Base-by-base conservation (phyloP, 2,329 filamentous ascomycete genomes). In the Penicillium rolfsii region DNA sequence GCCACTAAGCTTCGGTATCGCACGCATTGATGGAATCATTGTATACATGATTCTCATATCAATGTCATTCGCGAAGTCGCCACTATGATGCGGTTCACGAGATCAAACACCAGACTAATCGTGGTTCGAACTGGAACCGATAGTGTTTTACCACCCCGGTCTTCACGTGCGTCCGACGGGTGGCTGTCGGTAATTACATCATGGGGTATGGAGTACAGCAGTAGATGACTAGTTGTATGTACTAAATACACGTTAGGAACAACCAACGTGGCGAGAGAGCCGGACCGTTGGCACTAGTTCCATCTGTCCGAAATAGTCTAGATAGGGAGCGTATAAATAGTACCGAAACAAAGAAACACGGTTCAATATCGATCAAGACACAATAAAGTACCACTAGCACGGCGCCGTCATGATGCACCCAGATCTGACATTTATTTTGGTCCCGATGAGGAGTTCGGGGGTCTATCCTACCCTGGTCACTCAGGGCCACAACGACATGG, bases 381-480 rank as follows among this genome's bases (percentile, higher is more conserved):
- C 30, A 52, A 38, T 35, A 22, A 50, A 35, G n/a, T 35, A 50
- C 28, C 48, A 35, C 48, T 50, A 50, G 48, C 16, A 35, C 8
- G 48, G n/a, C 30, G 46, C 59, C 52, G 43, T 61, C 59, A 58
- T 40, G 50, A 52, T 49, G 41, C 30, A 38, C 49, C 41, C 41
- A 67, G 67, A 69, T 68, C 66, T 63, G 59, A 63, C 59, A 64
- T 53, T 45, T 57, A 59, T 24, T 55, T 55, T 24, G 60, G 53
- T 41, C 48, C 61, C 65, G 67, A 69, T 69, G 65, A 64, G 64
- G 58, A 65, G 67, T 67, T 69, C 65, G 64, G 61, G 49, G 53
- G 38, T 54, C 60, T 40, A 60, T 61, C 52, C 40, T 26, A 58
- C 59, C 60, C 61, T 59, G 41, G 41, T 30, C 26, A n/a, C 24